A percentile compares a stretch with the other conserved stretches of the same genome.
Evolutionary conservation across 2,329 filamentous ascomycete species (phyloP).

Genomic region (Fusarium sp.): DNA sequence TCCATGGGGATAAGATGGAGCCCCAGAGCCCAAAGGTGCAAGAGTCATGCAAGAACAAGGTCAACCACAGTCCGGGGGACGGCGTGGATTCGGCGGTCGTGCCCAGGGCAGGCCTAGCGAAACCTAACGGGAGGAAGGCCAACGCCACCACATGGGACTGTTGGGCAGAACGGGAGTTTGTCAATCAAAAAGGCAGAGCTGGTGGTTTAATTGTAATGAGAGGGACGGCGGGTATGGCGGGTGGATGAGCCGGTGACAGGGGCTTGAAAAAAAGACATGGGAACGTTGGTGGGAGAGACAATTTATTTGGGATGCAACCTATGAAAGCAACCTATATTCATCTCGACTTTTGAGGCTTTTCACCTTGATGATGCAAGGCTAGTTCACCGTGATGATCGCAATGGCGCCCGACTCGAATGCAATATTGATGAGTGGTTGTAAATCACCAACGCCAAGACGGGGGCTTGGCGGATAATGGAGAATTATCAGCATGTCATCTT

Average conservation of each 20-base stretch:
- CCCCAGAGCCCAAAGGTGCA: conserved; percentile 8
- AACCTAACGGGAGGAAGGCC: conserved; percentile 36
- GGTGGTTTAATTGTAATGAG: conserved; percentile 16
- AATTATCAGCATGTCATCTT: neutral
- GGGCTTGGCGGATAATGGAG: conserved; percentile 6
- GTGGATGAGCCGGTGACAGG: conserved; percentile 35
- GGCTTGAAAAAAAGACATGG: conserved; percentile 21
- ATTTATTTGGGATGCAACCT: conserved; percentile 19
- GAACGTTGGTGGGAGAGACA: conserved; percentile 23
- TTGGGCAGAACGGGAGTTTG: neutral
- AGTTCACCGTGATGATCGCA: conserved; percentile 21
- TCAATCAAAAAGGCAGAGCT: conserved; percentile 3
- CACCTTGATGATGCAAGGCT: conserved; percentile 7
- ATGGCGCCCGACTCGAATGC: conserved; percentile 33
- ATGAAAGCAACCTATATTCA: conserved; percentile 27
- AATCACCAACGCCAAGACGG: conserved; percentile 7
- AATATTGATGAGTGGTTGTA: conserved; percentile 34
- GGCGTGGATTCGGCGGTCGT: conserved; percentile 28
- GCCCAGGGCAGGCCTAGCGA: conserved; percentile 39
- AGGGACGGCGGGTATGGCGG: conserved; percentile 24
- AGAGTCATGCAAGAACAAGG: conserved; percentile 36
- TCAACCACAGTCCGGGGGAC: conserved; percentile 28
- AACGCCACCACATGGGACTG: conserved; percentile 38
- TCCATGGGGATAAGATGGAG: neutral
- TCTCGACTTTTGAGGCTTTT: neutral